Conservation (phyloP, 1,139 yeast genomes). For the Kodamaea fungicola region DNA sequence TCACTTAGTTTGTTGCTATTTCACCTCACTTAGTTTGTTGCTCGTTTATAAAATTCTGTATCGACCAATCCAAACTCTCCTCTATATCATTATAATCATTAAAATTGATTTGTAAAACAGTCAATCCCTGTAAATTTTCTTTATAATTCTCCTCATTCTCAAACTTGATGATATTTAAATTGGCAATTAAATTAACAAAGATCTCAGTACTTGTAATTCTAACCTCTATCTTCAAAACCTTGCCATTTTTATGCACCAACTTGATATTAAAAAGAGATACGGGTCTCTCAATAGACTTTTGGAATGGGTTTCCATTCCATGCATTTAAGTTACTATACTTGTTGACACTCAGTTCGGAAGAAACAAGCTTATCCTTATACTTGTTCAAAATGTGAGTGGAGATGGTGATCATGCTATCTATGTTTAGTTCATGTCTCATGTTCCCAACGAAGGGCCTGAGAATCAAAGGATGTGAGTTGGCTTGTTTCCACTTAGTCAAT, state of each 20-base stretch:
- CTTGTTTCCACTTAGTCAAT: constrained; percentile 50
- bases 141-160: constrained; percentile 25
- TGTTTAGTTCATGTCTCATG: constrained; percentile 56
- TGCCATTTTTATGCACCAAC: constrained; percentile 12
- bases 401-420: constrained; percentile 41
- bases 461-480: constrained; percentile 47
- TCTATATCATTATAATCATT: constrained; percentile 61
- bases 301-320: constrained; percentile 30
- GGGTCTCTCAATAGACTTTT: constrained; percentile 39
- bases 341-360: constrained; percentile 13
- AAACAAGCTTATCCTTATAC: constrained; percentile 17
- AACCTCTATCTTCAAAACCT: constrained; percentile 25
- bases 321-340: constrained; percentile 25
- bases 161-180: constrained; percentile 33
- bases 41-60: constrained; percentile 30
- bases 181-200: constrained; percentile 36
- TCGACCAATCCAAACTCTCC: constrained; percentile 65
- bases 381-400: constrained; percentile 28
- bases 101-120: constrained; percentile 45
- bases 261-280: constrained; percentile 22
- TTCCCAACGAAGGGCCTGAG: constrained; percentile 69
- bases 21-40: too few relatives aligned
- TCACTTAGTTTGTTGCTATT: constrained; percentile 3
- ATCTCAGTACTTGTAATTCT: constrained; percentile 39
- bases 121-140: constrained; percentile 31